Percentiles rank a stretch among this genome's conserved stretches.
Evolutionary conservation across 768 basidiomycete species (phyloP).

Genomic region (Amanita pseudoporphyria): DNA sequence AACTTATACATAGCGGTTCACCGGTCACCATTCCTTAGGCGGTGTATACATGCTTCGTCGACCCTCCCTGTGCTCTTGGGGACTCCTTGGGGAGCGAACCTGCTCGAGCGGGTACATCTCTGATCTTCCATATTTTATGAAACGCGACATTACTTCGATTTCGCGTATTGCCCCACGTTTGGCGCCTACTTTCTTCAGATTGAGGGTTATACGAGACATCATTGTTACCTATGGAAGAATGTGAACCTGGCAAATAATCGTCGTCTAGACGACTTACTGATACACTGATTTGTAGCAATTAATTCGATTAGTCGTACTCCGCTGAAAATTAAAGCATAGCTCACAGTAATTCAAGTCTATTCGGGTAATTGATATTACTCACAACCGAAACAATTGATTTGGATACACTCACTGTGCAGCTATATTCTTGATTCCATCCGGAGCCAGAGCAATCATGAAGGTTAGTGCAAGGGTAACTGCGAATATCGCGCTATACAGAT

Average conservation of each 20-base stretch:
- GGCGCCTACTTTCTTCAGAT: conserved; percentile 32
- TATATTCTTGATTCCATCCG: conserved; percentile 35
- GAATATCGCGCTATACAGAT: conserved; percentile 29
- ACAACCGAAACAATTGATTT: neutral
- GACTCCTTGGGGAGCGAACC: no score
- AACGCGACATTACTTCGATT: neutral
- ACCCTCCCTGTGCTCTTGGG: no score
- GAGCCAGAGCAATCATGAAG: conserved; percentile 35
- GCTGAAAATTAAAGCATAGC: conserved; percentile 6
- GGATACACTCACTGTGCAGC: conserved; percentile 31
- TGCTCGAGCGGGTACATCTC: neutral
- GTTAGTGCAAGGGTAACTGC: conserved; percentile 34
- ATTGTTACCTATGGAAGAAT: conserved; percentile 37
- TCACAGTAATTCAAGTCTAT: conserved; percentile 31
- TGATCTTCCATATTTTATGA: no score
- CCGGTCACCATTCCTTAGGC: no score
- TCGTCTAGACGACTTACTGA: neutral
- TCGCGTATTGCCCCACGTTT: no score
- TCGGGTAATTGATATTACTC: conserved; percentile 10
- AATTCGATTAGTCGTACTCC: neutral
- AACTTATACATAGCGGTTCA: no score
- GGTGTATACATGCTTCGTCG: no score
- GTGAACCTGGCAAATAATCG: neutral
- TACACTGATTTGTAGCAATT: neutral
- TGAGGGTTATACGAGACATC: conserved; percentile 62